Evolutionary conservation across 2,329 filamentous ascomycete genomes (phyloP).

Genomic region (Endocalyx cinctus): DNA sequence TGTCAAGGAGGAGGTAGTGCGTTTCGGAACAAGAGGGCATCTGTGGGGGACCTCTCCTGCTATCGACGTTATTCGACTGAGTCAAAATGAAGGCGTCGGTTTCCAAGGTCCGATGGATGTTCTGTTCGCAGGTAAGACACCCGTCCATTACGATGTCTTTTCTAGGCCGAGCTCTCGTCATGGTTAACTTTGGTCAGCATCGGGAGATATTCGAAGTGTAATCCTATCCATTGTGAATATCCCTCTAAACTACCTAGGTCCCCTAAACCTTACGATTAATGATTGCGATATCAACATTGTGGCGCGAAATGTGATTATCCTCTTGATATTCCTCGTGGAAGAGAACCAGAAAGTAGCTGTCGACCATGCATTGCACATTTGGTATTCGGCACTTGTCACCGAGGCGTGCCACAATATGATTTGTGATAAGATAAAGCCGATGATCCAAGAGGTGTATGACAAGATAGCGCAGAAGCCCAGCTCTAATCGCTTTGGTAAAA

Average conservation of each 20-base stretch:
- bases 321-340: constrained; percentile 9
- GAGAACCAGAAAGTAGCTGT: constrained; percentile 3
- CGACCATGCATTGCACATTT: constrained; percentile 9
- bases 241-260: background rate
- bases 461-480: constrained; percentile 6
- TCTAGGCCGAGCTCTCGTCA: background rate
- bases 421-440: constrained; percentile 2
- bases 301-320: constrained; percentile 9
- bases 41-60: background rate
- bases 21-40: background rate
- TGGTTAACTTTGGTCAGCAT: background rate
- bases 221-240: background rate
- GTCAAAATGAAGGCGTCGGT: background rate
- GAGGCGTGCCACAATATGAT: constrained; percentile 3
- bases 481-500: constrained; percentile 5
- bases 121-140: background rate
- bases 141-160: background rate
- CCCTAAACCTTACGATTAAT: constrained; percentile 3
- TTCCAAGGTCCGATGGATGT: background rate
- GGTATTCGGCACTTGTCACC: constrained; percentile 10
- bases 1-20: background rate
- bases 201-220: background rate
- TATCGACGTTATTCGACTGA: background rate
- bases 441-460: constrained; percentile 11
- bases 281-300: constrained; percentile 7